These are phyloP conservation scores for Elongisporangium prolatum DNA, from an alignment of 352 stramenopile species.

Conservation along the genomic window DNA sequence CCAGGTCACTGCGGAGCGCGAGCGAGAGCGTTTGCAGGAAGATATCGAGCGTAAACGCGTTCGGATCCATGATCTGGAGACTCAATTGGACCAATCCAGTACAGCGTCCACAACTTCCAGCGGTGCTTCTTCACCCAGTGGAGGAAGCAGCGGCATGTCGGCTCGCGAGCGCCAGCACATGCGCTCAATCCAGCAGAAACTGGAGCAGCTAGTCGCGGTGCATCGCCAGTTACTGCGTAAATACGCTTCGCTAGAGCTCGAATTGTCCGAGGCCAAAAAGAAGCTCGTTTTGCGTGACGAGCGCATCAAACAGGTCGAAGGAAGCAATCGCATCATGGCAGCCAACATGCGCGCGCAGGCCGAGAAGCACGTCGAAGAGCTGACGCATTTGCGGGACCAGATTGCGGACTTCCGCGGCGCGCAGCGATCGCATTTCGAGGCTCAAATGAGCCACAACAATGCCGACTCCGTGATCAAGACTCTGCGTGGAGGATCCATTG, in stretches of 20 bases:
- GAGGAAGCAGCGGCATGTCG: constrained; percentile 55
- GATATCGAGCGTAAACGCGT: constrained; percentile 60
- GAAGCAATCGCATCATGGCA: constrained; percentile 83
- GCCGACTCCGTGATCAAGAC: constrained; percentile 54
- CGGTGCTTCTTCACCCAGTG: constrained; percentile 17
- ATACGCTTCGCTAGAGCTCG: constrained; percentile 86
- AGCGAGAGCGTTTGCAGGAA: constrained; percentile 58
- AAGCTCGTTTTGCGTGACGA: constrained; percentile 88
- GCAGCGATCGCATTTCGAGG: constrained; percentile 74
- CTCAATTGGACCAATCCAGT: constrained; percentile 35
- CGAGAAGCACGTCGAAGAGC: constrained; percentile 86
- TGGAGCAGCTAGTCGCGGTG: constrained; percentile 89
- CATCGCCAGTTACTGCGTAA: constrained; percentile 89
- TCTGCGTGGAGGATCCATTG: constrained; percentile 59
- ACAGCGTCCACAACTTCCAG: constrained; percentile 2
- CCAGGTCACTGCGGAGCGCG: constrained; percentile 44
- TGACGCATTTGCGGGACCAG: constrained; percentile 81
- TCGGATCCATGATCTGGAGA: constrained; percentile 62
- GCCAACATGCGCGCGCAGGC: constrained; percentile 86
- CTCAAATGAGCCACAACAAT: constrained; percentile 51
- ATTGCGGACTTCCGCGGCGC: constrained; percentile 78
- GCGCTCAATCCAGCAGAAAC: constrained; percentile 87
- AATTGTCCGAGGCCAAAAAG: constrained; percentile 85
- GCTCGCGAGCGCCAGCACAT: constrained; percentile 82
- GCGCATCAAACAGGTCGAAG: constrained; percentile 87